Conservation (phyloP, 1,284 basidiomycete species). For the Sporisorium iseilematis-ciliati region DNA sequence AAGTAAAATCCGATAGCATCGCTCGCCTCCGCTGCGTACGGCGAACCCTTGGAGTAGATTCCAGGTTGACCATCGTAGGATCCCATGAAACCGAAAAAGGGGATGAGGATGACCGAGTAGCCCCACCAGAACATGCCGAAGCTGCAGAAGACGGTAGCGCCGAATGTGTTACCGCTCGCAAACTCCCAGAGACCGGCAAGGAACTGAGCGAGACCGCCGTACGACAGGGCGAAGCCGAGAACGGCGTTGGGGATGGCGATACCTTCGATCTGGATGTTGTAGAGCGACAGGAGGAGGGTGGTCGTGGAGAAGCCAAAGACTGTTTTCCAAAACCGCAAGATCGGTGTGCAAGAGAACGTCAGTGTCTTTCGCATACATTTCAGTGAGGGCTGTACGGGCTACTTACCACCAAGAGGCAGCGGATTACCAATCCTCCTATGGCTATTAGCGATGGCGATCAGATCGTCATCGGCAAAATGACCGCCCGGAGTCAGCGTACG, state of each 20-base stretch:
- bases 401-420: slow-evolving; percentile 53
- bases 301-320: slow-evolving; percentile 52
- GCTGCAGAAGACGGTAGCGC: slow-evolving; percentile 52
- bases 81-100: slow-evolving; percentile 55
- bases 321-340: background rate
- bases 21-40: slow-evolving; percentile 35
- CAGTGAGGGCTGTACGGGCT: background rate
- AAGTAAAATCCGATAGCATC: slow-evolving; percentile 49
- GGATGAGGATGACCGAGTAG: slow-evolving; percentile 52
- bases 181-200: slow-evolving; percentile 62
- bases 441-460: slow-evolving; percentile 48
- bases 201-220: slow-evolving; percentile 55
- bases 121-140: slow-evolving; percentile 63
- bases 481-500: slow-evolving; percentile 53
- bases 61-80: slow-evolving; percentile 48
- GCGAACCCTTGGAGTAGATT: slow-evolving; percentile 34
- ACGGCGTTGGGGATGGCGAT: slow-evolving; percentile 51
- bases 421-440: slow-evolving; percentile 54
- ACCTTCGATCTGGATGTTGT: slow-evolving; percentile 43
- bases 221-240: slow-evolving; percentile 34
- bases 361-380: background rate
- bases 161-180: slow-evolving; percentile 58
- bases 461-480: slow-evolving; percentile 52
- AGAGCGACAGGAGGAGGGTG: slow-evolving; percentile 52
- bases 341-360: background rate